Evolutionary conservation across 2,329 filamentous ascomycete genomes (phyloP).

Genomic region (Curvularia sp.): DNA sequence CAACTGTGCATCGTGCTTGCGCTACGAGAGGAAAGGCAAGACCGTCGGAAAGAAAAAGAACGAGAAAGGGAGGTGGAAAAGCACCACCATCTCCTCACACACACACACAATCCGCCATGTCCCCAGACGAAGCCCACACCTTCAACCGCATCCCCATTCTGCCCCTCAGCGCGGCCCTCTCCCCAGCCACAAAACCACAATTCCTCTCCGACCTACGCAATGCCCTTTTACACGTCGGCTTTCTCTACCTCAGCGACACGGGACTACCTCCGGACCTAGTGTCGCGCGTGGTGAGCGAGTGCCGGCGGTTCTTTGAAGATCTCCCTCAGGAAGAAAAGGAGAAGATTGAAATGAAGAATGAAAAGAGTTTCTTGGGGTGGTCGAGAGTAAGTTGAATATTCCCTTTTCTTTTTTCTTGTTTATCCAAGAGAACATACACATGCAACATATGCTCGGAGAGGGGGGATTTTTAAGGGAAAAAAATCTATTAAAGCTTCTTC

Average conservation of each 20-base stretch:
- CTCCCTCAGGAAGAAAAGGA: constrained; percentile 79
- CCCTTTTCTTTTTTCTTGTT: constrained; percentile 5
- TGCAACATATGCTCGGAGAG: too few relatives aligned
- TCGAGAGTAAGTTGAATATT: constrained; percentile 48
- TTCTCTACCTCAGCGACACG: constrained; percentile 83
- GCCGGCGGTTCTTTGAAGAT: constrained; percentile 74
- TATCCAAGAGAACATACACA: too few relatives aligned
- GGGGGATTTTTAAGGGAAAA: too few relatives aligned
- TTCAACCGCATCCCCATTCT: constrained; percentile 81
- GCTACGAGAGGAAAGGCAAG: not conserved
- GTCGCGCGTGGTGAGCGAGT: constrained; percentile 69
- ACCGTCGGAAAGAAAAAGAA: not conserved
- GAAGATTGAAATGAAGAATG: constrained; percentile 59
- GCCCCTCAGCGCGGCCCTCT: constrained; percentile 71
- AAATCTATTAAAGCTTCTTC: not conserved
- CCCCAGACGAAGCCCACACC: constrained; percentile 33
- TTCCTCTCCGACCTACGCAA: constrained; percentile 76
- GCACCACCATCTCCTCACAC: not conserved
- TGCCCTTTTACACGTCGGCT: constrained; percentile 85
- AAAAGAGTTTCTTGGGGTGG: constrained; percentile 57
- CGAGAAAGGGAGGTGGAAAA: not conserved
- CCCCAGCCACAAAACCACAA: constrained; percentile 72
- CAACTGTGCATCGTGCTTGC: not conserved
- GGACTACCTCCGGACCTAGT: constrained; percentile 65
- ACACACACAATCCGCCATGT: not conserved